phyloP scores from a whole-genome alignment of 1,284 basidiomycete species.

The Xerocomus amazonicus region DNA sequence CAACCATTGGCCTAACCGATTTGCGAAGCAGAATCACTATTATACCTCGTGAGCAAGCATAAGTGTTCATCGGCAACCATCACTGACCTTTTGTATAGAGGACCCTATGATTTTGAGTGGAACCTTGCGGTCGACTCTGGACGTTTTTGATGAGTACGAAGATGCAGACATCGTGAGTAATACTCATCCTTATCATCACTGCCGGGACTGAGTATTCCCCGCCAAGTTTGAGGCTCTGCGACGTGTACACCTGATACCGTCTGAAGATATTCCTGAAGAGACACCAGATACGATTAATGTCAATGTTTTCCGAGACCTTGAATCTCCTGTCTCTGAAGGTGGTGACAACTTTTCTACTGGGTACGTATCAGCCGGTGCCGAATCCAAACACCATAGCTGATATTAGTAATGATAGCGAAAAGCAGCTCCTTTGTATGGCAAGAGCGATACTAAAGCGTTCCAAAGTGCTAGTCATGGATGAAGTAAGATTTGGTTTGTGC shows the following conservation, averaged over 20 bases:
- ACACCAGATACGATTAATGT: conserved; percentile 55
- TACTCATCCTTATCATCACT: background rate
- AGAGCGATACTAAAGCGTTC: conserved; percentile 58
- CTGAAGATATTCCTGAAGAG: conserved; percentile 47
- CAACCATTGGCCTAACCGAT: conserved; percentile 83
- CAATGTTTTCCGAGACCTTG: conserved; percentile 85
- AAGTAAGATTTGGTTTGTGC: conserved; percentile 27
- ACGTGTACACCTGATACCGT: conserved; percentile 81
- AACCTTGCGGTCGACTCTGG: conserved; percentile 82
- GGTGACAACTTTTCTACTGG: conserved; percentile 95
- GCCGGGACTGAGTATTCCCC: conserved; percentile 7
- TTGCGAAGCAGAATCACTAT: conserved; percentile 84
- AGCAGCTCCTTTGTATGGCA: conserved; percentile 65
- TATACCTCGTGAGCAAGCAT: conserved; percentile 71
- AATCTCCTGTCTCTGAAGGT: conserved; percentile 80
- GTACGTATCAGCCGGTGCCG: conserved; percentile 36
- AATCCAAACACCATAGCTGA: background rate
- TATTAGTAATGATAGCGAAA: conserved; percentile 37
- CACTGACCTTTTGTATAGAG: conserved; percentile 44
- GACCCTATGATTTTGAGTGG: conserved; percentile 90
- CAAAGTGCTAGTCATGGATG: conserved; percentile 60
- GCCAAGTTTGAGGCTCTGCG: conserved; percentile 79
- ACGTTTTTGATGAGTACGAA: conserved; percentile 87
- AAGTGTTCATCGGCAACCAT: background rate
- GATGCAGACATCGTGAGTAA: conserved; percentile 76